Evolutionary conservation across 768 basidiomycete species (phyloP).

Genomic region (Epithele typhae): DNA sequence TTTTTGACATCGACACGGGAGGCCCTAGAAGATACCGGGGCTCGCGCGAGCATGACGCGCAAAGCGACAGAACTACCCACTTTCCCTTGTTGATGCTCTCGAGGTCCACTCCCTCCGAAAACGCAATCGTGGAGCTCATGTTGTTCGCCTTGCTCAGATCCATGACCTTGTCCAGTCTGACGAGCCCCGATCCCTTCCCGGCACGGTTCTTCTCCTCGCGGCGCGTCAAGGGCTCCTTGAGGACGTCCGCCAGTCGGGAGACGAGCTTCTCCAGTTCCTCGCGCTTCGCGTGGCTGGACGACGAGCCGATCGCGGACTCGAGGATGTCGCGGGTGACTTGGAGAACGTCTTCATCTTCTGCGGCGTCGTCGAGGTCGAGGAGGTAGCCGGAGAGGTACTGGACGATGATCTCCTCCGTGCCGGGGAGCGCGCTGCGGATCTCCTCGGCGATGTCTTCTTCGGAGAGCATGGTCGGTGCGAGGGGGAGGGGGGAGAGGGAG

Average conservation of each 20-base stretch:
- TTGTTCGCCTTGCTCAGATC: conserved; percentile 78
- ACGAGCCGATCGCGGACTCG: conserved; percentile 61
- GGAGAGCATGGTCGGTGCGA: conserved; percentile 5
- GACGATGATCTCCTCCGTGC: conserved; percentile 80
- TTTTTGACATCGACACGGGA: conserved; percentile 94
- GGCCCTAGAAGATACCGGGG: conserved; percentile 44
- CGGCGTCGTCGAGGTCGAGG: conserved; percentile 84
- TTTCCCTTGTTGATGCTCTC: conserved; percentile 95
- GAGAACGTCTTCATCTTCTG: conserved; percentile 85
- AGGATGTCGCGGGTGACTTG: conserved; percentile 70
- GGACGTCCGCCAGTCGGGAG: conserved; percentile 52
- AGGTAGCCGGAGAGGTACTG: conserved; percentile 87
- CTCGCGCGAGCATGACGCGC: background rate
- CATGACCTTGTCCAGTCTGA: conserved; percentile 82
- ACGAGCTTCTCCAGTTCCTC: conserved; percentile 64
- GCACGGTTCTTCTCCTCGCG: conserved; percentile 49
- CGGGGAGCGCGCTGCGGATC: conserved; percentile 65
- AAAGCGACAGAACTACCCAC: conserved; percentile 38
- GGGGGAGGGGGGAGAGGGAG: no score
- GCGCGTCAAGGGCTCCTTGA: conserved; percentile 59
- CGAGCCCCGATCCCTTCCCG: conserved; percentile 52
- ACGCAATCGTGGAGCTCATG: conserved; percentile 74
- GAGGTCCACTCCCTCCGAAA: conserved; percentile 81
- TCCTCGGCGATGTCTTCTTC: conserved; percentile 67
- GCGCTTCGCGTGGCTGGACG: conserved; percentile 26